Conservation (phyloP, 495 filamentous ascomycete genomes). For the Tetracladium setigerum region DNA sequence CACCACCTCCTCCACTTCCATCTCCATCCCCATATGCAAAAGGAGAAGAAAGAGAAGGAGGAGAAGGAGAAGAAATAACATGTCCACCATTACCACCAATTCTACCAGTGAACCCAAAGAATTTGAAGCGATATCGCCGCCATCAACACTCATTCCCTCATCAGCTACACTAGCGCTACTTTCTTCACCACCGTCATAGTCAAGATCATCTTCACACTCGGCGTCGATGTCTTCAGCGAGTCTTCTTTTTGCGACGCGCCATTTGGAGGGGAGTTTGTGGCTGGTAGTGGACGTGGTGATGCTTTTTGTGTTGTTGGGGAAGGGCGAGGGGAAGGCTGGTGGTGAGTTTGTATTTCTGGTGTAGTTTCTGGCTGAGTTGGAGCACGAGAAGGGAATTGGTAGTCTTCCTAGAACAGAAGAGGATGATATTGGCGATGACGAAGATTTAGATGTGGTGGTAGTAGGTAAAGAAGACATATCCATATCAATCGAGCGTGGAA, state of each 20-base stretch:
- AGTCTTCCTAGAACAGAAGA: too few species aligned
- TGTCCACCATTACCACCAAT: background rate
- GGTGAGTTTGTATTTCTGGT: background rate
- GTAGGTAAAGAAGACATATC: background rate
- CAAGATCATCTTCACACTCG: slow-evolving; percentile 7
- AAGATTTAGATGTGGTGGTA: too few species aligned
- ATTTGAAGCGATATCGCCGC: slow-evolving; percentile 4
- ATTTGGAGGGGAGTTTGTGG: background rate
- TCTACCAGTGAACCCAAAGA: background rate
- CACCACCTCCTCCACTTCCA: background rate
- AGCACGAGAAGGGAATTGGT: too few species aligned
- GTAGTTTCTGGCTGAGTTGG: too few species aligned
- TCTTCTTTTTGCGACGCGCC: slow-evolving; percentile 11
- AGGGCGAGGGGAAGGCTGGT: background rate
- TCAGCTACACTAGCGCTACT: slow-evolving; percentile 12
- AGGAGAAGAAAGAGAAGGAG: too few species aligned
- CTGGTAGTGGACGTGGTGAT: too few species aligned
- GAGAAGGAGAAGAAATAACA: background rate
- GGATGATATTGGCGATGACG: too few species aligned
- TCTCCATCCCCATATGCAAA: slow-evolving; percentile 9
- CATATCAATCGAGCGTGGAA: slow-evolving; percentile 27
- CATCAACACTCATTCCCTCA: slow-evolving; percentile 17
- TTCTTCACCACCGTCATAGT: slow-evolving; percentile 16
- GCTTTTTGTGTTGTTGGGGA: background rate
- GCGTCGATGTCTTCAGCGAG: slow-evolving; percentile 15